Conservation (phyloP, 148 eudicot genomes). For the Camellia lanceoleosa region DNA sequence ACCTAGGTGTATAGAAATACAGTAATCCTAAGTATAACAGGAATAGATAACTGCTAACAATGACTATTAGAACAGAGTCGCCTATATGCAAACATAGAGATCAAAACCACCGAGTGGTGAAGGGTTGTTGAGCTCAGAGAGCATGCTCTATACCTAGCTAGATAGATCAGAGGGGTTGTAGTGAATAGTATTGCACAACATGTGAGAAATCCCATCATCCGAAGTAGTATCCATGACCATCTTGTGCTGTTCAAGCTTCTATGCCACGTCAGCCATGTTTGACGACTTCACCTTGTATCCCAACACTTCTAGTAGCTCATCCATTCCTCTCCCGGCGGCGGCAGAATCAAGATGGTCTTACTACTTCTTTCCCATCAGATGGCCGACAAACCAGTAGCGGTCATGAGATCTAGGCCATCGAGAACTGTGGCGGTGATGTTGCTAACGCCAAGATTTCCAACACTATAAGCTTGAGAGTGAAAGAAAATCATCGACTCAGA, state of each 20-base stretch:
- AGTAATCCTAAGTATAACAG: no score
- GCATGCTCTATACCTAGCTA: slow-evolving; percentile 67
- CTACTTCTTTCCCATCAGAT: slow-evolving; percentile 39
- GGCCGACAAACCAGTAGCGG: no score
- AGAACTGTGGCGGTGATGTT: no score
- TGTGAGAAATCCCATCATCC: slow-evolving; percentile 43
- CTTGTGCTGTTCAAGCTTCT: slow-evolving; percentile 67
- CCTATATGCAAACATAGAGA: neutral
- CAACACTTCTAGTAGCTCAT: slow-evolving; percentile 64
- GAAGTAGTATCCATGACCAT: slow-evolving; percentile 49
- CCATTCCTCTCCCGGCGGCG: neutral
- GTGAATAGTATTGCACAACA: slow-evolving; percentile 58
- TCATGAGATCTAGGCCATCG: no score
- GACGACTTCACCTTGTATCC: slow-evolving; percentile 74
- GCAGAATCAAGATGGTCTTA: slow-evolving; percentile 12
- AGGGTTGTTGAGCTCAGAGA: slow-evolving; percentile 48
- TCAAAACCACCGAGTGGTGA: neutral
- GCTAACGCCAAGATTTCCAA: no score
- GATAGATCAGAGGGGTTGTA: slow-evolving; percentile 84
- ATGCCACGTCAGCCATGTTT: slow-evolving; percentile 72
- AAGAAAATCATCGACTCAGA: no score
- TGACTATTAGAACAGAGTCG: no score
- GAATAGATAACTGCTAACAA: no score
- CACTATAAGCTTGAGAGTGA: no score
- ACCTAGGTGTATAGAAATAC: no score